Evolutionary conservation across 2,329 filamentous ascomycete genomes (phyloP), one percentile per base, ranked within the genome.

Genomic region (Monilinia fructigena): DNA sequence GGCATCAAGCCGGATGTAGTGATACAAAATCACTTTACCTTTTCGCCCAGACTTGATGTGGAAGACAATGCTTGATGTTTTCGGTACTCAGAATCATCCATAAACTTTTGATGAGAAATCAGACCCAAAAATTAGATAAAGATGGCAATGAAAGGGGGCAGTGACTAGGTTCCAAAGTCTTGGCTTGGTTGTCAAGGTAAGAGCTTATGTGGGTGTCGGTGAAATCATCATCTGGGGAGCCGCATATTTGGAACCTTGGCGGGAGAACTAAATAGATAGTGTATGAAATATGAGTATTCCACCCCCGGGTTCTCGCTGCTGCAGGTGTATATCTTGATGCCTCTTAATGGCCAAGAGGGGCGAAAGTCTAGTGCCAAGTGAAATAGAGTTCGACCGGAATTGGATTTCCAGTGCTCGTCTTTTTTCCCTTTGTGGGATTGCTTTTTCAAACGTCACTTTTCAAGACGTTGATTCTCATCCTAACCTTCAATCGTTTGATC

Each of bases 301-400:
- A 7, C 31, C 5, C 6, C 16, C n/a, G 53, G 62, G 23, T 58
- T 42, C 16, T 26, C 4, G 18, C 28, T 58, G 26, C 11, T 38
- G 20, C 31, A 38, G 48, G n/a, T 56, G 28, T 64, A 26, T 12
- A 14, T 26, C 5, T 26, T 58, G 42, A 28, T 45, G 7, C 11
- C 48, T 64, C 26, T 64, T 6, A 65, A 42, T 65, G 42, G 62
- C 62, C 62, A 65, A 65, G 62, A 48, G 62, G 48, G 62, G 62
- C 62, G 62, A 38, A 38, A 65, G 62, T n/a, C 10, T 10, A 48
- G 26, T 40, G 53, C 62, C 62, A 65, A 65, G 62, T 59, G 62
- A 59, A 65, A 63, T 50, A 65, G 45, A 48, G 42, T 59, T 65
- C 42, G 3, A 42, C 8, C n/a, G 53, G 31, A 40, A 56, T 58